phyloP scores from a whole-genome alignment of 2,329 filamentous ascomycete genomes.

The Sphaerulina musiva region DNA sequence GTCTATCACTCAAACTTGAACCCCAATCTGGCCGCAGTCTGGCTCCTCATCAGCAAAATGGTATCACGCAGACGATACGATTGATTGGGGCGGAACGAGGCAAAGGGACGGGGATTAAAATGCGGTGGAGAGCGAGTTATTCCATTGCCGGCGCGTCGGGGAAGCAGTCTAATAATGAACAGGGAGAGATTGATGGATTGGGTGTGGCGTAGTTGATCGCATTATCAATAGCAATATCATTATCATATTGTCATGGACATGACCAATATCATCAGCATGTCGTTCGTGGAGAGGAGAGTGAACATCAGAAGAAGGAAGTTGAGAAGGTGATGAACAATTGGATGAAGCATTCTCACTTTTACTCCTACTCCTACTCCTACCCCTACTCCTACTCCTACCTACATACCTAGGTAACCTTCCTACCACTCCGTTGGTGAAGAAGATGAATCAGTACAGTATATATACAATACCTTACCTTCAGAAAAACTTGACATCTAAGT shows the following conservation, averaged over 20 bases:
- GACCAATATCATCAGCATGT: too few relatives aligned
- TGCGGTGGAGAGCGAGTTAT: constrained; percentile 85
- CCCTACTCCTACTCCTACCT: too few relatives aligned
- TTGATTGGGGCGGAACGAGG: constrained; percentile 66
- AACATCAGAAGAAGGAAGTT: too few relatives aligned
- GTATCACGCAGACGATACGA: constrained; percentile 74
- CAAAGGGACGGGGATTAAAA: constrained; percentile 73
- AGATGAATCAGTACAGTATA: too few relatives aligned
- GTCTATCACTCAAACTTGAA: constrained; percentile 71
- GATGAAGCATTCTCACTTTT: too few relatives aligned
- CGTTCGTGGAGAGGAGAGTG: too few relatives aligned
- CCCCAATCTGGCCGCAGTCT: constrained; percentile 78
- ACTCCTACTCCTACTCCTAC: too few relatives aligned
- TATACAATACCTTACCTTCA: too few relatives aligned
- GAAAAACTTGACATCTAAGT: too few relatives aligned
- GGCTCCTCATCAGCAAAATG: constrained; percentile 62
- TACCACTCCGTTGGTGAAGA: too few relatives aligned
- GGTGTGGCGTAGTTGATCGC: constrained; percentile 45
- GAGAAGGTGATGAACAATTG: too few relatives aligned
- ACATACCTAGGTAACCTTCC: too few relatives aligned
- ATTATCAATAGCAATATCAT: background rate
- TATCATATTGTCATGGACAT: background rate
- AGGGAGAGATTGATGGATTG: constrained; percentile 76
- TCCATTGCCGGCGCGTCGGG: constrained; percentile 48
- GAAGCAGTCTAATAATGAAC: constrained; percentile 63